Evolutionary conservation across 2,329 filamentous ascomycete genomes (phyloP), one percentile per base, ranked within the genome.

Genomic region (Aphanocladium album): DNA sequence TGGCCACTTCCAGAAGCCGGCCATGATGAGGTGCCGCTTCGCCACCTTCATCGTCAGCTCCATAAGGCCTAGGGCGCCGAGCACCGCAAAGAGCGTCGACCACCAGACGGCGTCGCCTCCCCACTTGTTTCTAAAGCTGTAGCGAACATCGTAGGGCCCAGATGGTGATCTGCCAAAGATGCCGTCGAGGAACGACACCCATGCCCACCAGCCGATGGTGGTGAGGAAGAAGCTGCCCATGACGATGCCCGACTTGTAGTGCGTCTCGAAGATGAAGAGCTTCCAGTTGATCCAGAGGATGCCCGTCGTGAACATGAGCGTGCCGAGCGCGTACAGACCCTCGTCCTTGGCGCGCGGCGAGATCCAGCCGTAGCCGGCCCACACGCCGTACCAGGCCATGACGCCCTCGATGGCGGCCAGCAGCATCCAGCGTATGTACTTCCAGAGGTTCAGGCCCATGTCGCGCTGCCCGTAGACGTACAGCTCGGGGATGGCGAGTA

Each of bases 401-500:
- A 91, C 82, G 9, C 91, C 89, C 72, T 96, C 88, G 6, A 82
- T 79, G 0, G 85, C 85, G 1, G 84, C 91, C 67, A 90, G 85
- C 39, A 89, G 80, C 75, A 93, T 90, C 92, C 92, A 96, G 9
- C 83, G 82, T 0, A 88, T 68, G 68, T 92, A 96, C 62, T 90
- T 80, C 50, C 78, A 79, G 63, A 91, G 80, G 69, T 93, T 93
- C 71, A 96, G 87, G 0, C 89, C 91, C 65, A 74, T 77, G 62
- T 83, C 83, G 21, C 83, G 83, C 74, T 95, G 91, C 5, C 92
- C 91, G 64, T 89, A 90, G 12, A 86, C 85, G 73, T 98, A 98
- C 1, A 98, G 82, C 72, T 98, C 93, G 0, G 93, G 93, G 0
- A 96, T 88, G 0, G 93, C 93, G n/a, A 98, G 80, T 2, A 98